Percentiles rank a stretch among this genome's conserved stretches.
Evolutionary conservation across 2,329 filamentous ascomycete species (phyloP).

Genomic region (Aspergillus uvarum): DNA sequence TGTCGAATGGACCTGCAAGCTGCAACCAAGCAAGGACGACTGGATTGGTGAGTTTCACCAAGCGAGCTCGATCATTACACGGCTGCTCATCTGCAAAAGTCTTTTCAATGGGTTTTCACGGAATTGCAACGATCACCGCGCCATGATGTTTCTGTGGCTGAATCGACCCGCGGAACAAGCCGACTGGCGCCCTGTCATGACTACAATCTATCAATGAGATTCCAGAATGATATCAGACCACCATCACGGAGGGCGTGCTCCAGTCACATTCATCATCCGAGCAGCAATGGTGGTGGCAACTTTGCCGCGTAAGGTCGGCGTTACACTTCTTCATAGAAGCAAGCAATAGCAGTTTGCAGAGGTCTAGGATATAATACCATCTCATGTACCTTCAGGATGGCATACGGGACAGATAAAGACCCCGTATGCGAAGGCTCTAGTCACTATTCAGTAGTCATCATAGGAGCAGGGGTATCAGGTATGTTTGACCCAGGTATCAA

Average conservation of each 20-base stretch:
- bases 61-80: too few species aligned
- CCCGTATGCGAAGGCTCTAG: not conserved
- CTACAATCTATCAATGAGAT: too few species aligned
- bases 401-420: not conserved
- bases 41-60: too few species aligned
- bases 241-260: not conserved
- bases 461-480: conserved; percentile 55
- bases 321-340: not conserved
- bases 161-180: not conserved
- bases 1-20: too few species aligned
- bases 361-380: not conserved
- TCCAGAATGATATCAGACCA: not conserved
- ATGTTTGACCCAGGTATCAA: conserved; percentile 4
- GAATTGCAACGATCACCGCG: not conserved
- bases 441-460: not conserved
- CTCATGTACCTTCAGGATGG: not conserved
- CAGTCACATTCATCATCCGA: not conserved
- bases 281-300: not conserved
- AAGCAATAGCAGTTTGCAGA: not conserved
- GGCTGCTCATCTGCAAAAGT: too few species aligned
- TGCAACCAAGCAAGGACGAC: too few species aligned
- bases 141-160: not conserved
- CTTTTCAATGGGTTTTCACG: too few species aligned
- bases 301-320: not conserved
- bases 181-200: not conserved